Evolutionary conservation across 2,329 filamentous ascomycete genomes (phyloP).

Genomic region (Magnaporthiopsis incrustans): DNA sequence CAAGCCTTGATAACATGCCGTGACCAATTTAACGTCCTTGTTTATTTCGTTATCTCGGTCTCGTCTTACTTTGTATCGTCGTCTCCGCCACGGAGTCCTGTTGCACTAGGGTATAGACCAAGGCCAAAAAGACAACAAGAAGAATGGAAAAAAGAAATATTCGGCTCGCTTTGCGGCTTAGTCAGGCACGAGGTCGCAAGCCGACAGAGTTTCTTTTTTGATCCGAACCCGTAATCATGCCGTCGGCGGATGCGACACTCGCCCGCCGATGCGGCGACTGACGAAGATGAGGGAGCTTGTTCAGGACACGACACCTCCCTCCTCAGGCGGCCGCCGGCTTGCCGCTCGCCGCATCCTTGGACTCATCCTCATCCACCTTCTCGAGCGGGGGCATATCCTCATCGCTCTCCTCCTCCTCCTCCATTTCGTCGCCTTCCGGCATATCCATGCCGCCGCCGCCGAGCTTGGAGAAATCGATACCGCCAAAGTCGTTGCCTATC

Average conservation of each 20-base stretch:
- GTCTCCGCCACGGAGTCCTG: not conserved
- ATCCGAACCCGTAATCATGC: not conserved
- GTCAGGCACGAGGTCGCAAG: not conserved
- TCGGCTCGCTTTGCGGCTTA: not conserved
- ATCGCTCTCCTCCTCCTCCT: constrained; percentile 47
- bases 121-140: not conserved
- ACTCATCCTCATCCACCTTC: constrained; percentile 38
- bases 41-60: not conserved
- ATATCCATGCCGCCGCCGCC: constrained; percentile 48
- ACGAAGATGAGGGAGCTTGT: not conserved
- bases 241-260: not conserved
- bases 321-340: constrained; percentile 19
- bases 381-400: constrained; percentile 83
- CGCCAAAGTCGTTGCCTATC: constrained; percentile 63
- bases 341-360: constrained; percentile 26
- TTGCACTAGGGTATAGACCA: not conserved
- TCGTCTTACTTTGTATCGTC: not conserved
- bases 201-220: not conserved
- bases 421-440: constrained; percentile 35
- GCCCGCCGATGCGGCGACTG: not conserved
- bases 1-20: not conserved
- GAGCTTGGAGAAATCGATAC: constrained; percentile 92
- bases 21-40: not conserved
- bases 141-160: not conserved
- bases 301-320: not conserved